A percentile compares a stretch with the other conserved stretches of the same genome.
phyloP scores from a whole-genome alignment of 257 asterid species.

The Parsonsia alboflavescens region DNA sequence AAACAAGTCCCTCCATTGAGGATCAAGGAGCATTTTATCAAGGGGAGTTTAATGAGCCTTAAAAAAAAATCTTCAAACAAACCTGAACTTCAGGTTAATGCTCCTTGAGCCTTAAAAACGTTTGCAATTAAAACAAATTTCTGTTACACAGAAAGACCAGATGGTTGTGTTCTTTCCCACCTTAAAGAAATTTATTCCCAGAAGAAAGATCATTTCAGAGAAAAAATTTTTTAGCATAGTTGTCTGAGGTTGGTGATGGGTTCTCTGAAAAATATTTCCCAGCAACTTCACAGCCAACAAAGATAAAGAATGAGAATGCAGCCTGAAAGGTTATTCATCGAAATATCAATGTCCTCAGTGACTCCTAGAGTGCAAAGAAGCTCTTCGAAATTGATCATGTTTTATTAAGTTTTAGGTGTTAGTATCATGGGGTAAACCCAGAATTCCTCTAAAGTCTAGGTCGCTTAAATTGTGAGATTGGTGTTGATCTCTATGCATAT shows the following conservation, averaged over 20 bases:
- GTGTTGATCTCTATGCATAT: not conserved
- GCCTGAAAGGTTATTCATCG: not conserved
- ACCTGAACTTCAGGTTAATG: not conserved
- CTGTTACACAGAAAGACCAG: no score
- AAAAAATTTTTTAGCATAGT: no score
- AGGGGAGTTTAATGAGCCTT: not conserved
- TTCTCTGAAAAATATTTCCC: not conserved
- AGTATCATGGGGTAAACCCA: no score
- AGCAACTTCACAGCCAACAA: not conserved
- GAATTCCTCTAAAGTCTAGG: not conserved
- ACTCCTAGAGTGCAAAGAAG: not conserved
- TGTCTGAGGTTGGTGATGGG: no score
- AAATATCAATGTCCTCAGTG: not conserved
- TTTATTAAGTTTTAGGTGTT: not conserved
- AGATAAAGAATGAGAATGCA: not conserved
- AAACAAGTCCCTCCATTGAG: not conserved
- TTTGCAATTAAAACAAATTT: no score
- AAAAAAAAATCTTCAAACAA: not conserved
- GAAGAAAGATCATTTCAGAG: no score
- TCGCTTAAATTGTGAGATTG: not conserved
- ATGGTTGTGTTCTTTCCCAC: no score
- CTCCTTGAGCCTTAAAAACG: not conserved
- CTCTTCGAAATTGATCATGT: not conserved
- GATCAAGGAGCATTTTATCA: not conserved
- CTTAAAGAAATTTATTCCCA: no score